A percentile compares a stretch with the other conserved stretches of the same genome.
Conservation (phyloP, 257 asterid genomes). For the Primulina tabacum region DNA sequence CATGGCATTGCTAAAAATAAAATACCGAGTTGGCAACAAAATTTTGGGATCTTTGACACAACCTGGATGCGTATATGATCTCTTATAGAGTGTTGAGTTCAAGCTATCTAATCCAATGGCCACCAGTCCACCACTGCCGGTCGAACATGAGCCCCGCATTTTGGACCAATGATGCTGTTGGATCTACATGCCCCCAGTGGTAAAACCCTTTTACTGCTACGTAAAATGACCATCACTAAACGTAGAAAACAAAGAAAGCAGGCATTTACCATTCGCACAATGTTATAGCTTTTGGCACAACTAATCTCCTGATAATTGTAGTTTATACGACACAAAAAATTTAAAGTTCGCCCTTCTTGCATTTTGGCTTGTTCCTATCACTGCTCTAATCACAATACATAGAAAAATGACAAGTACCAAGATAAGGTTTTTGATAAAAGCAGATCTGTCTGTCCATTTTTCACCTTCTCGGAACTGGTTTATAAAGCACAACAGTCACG, state of each 20-base stretch:
- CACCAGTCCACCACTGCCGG: too few species aligned
- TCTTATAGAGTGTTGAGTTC: too few species aligned
- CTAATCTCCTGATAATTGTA: slow-evolving; percentile 15
- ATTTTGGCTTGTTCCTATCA: slow-evolving; percentile 17
- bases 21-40: too few species aligned
- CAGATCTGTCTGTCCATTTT: slow-evolving; percentile 27
- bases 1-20: too few species aligned
- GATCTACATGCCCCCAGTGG: background rate
- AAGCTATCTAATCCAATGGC: too few species aligned
- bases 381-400: slow-evolving; percentile 18
- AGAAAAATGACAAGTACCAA: slow-evolving; percentile 18
- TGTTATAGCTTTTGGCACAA: slow-evolving; percentile 7
- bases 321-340: slow-evolving; percentile 14
- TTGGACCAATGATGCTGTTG: too few species aligned
- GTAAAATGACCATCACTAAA: background rate
- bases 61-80: too few species aligned
- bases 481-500: slow-evolving; percentile 84
- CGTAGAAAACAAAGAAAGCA: background rate
- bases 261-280: background rate
- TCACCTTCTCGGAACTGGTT: slow-evolving; percentile 83
- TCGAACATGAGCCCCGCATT: too few species aligned
- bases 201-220: too few species aligned
- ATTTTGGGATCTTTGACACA: too few species aligned
- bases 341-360: slow-evolving; percentile 1
- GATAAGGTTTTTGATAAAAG: slow-evolving; percentile 15